Percentiles rank a stretch among this genome's conserved stretches.
Conservation (phyloP, 2,329 filamentous ascomycete genomes). For the Leptographium galeiforme region DNA sequence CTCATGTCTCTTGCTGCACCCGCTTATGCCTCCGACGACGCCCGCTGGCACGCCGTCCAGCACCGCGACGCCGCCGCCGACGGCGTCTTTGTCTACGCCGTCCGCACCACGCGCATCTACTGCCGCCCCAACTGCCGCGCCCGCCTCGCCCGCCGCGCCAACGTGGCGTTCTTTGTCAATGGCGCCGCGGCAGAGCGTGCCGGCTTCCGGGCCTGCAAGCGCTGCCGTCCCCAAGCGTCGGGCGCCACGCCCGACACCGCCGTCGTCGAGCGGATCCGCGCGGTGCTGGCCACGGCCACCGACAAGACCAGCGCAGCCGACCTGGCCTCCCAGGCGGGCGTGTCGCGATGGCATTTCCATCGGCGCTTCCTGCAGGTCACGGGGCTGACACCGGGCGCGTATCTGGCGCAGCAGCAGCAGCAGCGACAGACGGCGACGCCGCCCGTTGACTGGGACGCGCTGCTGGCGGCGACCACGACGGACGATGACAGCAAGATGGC, state of each 20-base stretch:
- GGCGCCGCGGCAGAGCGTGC: slow-evolving; percentile 28
- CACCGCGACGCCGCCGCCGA: slow-evolving; percentile 22
- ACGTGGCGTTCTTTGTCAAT: slow-evolving; percentile 40
- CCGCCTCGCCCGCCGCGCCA: slow-evolving; percentile 45
- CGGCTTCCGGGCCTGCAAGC: slow-evolving; percentile 44
- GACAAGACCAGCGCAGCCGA: not conserved
- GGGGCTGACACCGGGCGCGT: slow-evolving; percentile 31
- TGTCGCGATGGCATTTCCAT: slow-evolving; percentile 46
- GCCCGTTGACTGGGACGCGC: too few relatives aligned
- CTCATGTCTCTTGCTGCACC: not conserved
- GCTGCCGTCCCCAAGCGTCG: slow-evolving; percentile 32
- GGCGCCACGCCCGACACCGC: slow-evolving; percentile 28
- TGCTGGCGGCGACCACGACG: too few relatives aligned
- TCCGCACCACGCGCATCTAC: slow-evolving; percentile 35
- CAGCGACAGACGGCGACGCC: not conserved
- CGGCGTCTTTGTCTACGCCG: slow-evolving; percentile 28
- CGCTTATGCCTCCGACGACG: slow-evolving; percentile 11
- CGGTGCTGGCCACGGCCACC: slow-evolving; percentile 14
- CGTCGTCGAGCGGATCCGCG: slow-evolving; percentile 28
- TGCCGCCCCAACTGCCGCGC: slow-evolving; percentile 49
- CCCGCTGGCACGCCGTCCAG: slow-evolving; percentile 23
- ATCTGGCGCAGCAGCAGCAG: slow-evolving; percentile 9
- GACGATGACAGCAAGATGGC: too few relatives aligned
- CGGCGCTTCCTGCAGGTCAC: slow-evolving; percentile 42
- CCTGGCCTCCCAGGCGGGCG: slow-evolving; percentile 34